A percentile compares a stretch with the other conserved stretches of the same genome.
These are phyloP conservation scores for Suhomyces taliae DNA, from an alignment of 1,139 yeast genomes.

Conservation along the genomic window DNA sequence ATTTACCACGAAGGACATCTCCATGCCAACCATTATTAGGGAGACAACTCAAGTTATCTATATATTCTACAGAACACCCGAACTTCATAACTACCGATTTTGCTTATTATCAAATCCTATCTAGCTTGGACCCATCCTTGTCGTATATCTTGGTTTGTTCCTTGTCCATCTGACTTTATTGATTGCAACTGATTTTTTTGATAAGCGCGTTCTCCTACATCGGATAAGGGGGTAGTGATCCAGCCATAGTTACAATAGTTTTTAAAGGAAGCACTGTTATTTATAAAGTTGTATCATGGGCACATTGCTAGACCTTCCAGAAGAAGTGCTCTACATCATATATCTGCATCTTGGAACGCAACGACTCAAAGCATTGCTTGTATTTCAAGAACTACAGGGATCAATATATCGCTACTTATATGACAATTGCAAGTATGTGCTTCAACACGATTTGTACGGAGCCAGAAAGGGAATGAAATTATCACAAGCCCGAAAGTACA, in stretches of 20 bases:
- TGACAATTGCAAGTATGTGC: slow-evolving; percentile 11
- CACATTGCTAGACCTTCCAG: slow-evolving; percentile 10
- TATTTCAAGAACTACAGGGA: slow-evolving; percentile 9
- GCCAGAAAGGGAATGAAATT: slow-evolving; percentile 2
- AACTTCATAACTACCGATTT: too few relatives aligned
- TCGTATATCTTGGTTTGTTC: too few relatives aligned
- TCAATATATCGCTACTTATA: slow-evolving; percentile 10
- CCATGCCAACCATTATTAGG: too few relatives aligned
- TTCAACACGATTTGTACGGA: slow-evolving; percentile 4
- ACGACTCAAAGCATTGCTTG: slow-evolving; percentile 8
- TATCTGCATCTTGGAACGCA: slow-evolving; percentile 4
- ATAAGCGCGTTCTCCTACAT: background rate
- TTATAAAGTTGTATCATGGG: background rate
- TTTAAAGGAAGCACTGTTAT: too few relatives aligned
- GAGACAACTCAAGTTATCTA: too few relatives aligned
- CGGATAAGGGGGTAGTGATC: background rate
- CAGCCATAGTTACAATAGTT: too few relatives aligned
- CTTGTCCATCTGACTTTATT: too few relatives aligned
- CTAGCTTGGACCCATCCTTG: too few relatives aligned
- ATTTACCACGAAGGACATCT: too few relatives aligned
- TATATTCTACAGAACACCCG: too few relatives aligned
- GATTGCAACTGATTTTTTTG: slow-evolving; percentile 1
- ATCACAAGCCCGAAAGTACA: slow-evolving; percentile 2
- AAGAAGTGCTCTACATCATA: slow-evolving; percentile 10
- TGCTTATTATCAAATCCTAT: too few relatives aligned